Base-by-base conservation (phyloP, 495 filamentous ascomycete genomes). In the Cercophora sp. region DNA sequence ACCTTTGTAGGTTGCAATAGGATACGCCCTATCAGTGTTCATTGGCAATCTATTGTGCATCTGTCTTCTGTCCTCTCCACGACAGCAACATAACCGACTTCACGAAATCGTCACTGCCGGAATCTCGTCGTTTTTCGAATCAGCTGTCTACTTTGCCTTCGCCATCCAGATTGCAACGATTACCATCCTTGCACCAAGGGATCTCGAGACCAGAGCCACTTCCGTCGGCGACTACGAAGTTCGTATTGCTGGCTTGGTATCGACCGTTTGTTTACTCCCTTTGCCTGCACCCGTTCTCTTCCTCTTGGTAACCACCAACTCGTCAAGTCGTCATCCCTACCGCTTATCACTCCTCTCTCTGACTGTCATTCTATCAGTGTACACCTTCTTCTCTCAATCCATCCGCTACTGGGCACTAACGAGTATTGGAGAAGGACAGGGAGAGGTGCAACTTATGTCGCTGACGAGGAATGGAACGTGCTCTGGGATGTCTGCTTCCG, bases 131-230 rank as follows among this genome's bases (percentile, higher is more conserved):
- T 41, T 41, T 10, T 61, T 61, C 42, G 61, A 69, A 55, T 59
- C 57, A 29, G 61, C 67, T 8, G 42, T 60, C 10, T 69, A 69
- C 59, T 69, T 73, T 46, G 54, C 63, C 15, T 54, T 65, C 20
- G 57, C 61, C 9, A 59, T 71, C 27, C 70, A 73, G 49, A 52
- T 73, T 15, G 61, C 70, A 4, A 66, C 60, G 34, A 60, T 68
- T 37, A 51, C 66, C 29, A 59, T 64, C 6, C 60, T 73, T 8
- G 50, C 60, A 2, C 54, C 55, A 5, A 53, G 60, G 24, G 66
- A 71, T 55, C 68, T 68, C 42, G 66, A 63, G n/a, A 56, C 68
- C 37, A 63, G 42, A 34, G 52, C 62, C 6, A 53, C 36, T 13
- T 53, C 40, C 54, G 31, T 27, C 0, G 46, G 46, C 4, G 1